phyloP scores from a whole-genome alignment of 108 stramenopile genomes.

The Cyclotella choctawhatcheeana region DNA sequence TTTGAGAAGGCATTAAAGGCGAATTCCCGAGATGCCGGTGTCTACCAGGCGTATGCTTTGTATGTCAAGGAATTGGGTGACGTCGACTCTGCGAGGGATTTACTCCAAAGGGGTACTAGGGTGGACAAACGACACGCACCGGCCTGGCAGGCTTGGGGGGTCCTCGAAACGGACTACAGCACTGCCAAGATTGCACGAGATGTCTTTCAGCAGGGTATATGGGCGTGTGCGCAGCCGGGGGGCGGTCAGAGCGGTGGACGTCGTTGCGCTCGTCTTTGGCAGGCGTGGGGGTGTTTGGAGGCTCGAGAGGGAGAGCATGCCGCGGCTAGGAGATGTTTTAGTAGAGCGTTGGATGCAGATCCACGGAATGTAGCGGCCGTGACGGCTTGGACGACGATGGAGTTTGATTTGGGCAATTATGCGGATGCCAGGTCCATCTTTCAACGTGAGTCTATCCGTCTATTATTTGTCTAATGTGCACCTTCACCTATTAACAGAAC shows the following conservation, averaged over 20 bases:
- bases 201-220: slow-evolving; percentile 91
- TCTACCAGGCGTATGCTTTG: slow-evolving; percentile 86
- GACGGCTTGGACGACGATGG: slow-evolving; percentile 88
- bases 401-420: slow-evolving; percentile 71
- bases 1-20: slow-evolving; percentile 86
- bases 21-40: slow-evolving; percentile 85
- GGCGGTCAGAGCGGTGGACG: slow-evolving; percentile 89
- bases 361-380: slow-evolving; percentile 83
- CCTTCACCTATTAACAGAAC: not conserved
- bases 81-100: slow-evolving; percentile 74
- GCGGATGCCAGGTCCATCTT: slow-evolving; percentile 74
- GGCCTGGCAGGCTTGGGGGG: slow-evolving; percentile 93
- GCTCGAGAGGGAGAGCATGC: slow-evolving; percentile 77
- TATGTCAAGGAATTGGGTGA: slow-evolving; percentile 88
- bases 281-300: slow-evolving; percentile 92
- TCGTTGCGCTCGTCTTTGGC: slow-evolving; percentile 86
- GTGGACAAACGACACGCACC: slow-evolving; percentile 87
- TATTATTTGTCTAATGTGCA: not conserved
- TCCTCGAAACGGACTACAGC: slow-evolving; percentile 84
- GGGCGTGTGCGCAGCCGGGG: slow-evolving; percentile 82
- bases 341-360: slow-evolving; percentile 88
- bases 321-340: slow-evolving; percentile 85
- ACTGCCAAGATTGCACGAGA: slow-evolving; percentile 73
- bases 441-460: slow-evolving; percentile 48
- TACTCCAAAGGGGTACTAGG: slow-evolving; percentile 75